Percentiles rank a stretch among this genome's conserved stretches.
Conservation (phyloP, 208 protist genomes). For the Trypanosoma conorhini region DNA sequence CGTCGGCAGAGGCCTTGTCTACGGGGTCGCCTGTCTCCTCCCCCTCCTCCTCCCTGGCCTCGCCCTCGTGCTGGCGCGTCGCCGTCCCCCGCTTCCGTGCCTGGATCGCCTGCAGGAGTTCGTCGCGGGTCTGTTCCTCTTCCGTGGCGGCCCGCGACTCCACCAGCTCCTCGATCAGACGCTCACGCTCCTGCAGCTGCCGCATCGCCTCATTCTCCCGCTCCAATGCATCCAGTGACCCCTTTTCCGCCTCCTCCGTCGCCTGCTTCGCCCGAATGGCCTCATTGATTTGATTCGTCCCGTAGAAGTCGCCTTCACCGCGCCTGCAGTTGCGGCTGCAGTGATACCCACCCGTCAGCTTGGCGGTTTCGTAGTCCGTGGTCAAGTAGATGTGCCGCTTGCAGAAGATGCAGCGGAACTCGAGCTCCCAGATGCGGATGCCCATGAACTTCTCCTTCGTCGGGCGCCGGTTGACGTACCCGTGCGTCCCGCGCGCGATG, state of each 20-base stretch:
- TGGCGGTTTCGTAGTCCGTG: constrained; percentile 79
- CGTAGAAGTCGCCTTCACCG: constrained; percentile 67
- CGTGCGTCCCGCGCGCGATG: constrained; percentile 79
- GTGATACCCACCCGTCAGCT: constrained; percentile 80
- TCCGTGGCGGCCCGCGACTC: constrained; percentile 38
- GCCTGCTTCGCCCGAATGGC: constrained; percentile 47
- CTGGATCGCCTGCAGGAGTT: constrained; percentile 34
- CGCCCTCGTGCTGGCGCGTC: not conserved
- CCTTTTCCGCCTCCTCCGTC: constrained; percentile 49
- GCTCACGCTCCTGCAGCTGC: constrained; percentile 65
- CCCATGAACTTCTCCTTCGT: constrained; percentile 65
- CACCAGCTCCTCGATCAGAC: constrained; percentile 64
- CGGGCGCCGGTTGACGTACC: constrained; percentile 72
- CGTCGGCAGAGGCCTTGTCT: not conserved
- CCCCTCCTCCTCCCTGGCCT: not conserved
- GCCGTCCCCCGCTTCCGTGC: constrained; percentile 1
- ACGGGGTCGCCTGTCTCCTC: not conserved
- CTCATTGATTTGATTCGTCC: constrained; percentile 70
- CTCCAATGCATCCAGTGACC: constrained; percentile 74
- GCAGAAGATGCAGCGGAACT: constrained; percentile 79
- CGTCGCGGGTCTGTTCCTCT: constrained; percentile 38
- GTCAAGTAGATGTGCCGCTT: constrained; percentile 60
- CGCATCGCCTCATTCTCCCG: constrained; percentile 70
- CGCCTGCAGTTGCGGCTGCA: constrained; percentile 66
- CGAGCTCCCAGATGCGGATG: constrained; percentile 81